phyloP scores from a whole-genome alignment of 805 yeast genomes.

The Candida rishiriensis region DNA sequence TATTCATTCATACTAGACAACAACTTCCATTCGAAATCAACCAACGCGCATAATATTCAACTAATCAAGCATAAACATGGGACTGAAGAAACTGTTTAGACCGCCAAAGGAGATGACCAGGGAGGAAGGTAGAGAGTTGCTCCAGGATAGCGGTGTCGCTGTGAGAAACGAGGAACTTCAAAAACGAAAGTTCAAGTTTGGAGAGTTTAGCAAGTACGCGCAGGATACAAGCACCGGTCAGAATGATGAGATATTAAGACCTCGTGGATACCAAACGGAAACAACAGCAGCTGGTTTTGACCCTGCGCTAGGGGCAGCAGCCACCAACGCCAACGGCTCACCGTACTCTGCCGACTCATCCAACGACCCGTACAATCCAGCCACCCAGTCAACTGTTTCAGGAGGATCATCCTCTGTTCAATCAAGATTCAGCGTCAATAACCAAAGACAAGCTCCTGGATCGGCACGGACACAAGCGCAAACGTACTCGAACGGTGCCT shows the following conservation, averaged over 20 bases:
- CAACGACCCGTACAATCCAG: slow-evolving; percentile 18
- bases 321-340: not conserved
- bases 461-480: too few species aligned
- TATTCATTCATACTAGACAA: too few species aligned
- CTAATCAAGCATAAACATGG: slow-evolving; percentile 31
- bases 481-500: too few species aligned
- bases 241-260: slow-evolving; percentile 14
- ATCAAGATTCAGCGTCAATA: not conserved
- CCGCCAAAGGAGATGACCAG: slow-evolving; percentile 45
- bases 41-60: too few species aligned
- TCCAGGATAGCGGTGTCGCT: slow-evolving; percentile 40
- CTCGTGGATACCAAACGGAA: slow-evolving; percentile 13
- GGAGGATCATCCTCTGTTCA: slow-evolving; percentile 11
- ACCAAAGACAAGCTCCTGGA: too few species aligned
- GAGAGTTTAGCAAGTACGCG: slow-evolving; percentile 46
- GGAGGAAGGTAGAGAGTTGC: slow-evolving; percentile 36
- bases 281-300: slow-evolving; percentile 7
- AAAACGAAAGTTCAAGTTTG: slow-evolving; percentile 38
- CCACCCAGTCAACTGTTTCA: slow-evolving; percentile 20
- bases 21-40: too few species aligned
- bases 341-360: slow-evolving; percentile 11
- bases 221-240: slow-evolving; percentile 29
- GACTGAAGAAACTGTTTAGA: slow-evolving; percentile 44
- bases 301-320: slow-evolving; percentile 1
- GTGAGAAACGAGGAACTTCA: slow-evolving; percentile 29